phyloP scores from a whole-genome alignment of 78 protist species.

The Anaeramoeba flamelloides region DNA sequence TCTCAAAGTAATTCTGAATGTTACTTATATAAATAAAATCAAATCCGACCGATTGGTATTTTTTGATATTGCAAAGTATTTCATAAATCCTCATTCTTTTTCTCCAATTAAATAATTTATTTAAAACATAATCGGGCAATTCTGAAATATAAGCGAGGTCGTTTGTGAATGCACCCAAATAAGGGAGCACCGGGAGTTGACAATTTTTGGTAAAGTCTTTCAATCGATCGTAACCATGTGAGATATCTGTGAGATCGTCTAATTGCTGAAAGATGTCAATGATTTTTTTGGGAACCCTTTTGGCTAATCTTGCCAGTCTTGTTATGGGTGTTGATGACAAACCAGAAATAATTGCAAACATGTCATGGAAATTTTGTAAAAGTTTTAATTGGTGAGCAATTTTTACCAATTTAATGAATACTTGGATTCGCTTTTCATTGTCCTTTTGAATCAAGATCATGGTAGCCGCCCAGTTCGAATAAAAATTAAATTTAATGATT shows the following conservation, averaged over 20 bases:
- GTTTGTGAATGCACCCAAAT: not conserved
- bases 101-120: not conserved
- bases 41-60: not conserved
- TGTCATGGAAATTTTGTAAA: not conserved
- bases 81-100: not conserved
- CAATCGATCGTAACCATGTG: not conserved
- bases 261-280: not conserved
- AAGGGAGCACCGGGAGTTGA: not conserved
- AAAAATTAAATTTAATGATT: not conserved
- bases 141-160: not conserved
- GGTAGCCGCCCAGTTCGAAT: not conserved
- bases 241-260: not conserved
- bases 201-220: not conserved
- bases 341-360: not conserved
- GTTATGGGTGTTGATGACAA: not conserved
- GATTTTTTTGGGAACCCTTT: not conserved
- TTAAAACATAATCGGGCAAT: not conserved
- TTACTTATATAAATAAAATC: not conserved
- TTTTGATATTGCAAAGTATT: not conserved
- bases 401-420: not conserved
- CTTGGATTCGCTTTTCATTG: not conserved
- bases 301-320: not conserved
- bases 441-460: not conserved
- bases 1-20: not conserved
- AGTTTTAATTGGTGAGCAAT: not conserved